Base-by-base conservation (phyloP, 768 basidiomycete genomes). In the Trametes elegans region DNA sequence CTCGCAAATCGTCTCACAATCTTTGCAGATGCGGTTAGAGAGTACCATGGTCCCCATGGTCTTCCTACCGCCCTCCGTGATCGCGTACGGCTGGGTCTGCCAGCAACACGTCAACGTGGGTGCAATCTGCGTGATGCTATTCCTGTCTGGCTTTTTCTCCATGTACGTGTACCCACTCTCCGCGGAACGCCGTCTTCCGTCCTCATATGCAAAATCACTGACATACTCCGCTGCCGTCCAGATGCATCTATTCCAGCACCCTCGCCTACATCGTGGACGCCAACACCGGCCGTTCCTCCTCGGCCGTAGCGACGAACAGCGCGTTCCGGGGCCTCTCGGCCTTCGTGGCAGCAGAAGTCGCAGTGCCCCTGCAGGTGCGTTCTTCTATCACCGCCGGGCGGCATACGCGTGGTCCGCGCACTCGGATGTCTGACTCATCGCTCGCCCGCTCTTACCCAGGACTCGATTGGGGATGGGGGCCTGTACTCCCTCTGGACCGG, bases 201-300 rank as follows among this genome's bases (percentile, higher is more conserved):
- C 49, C 21, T 7, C n/a, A n/a, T n/a, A n/a, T n/a, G n/a, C n/a
- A n/a, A n/a, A n/a, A n/a, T n/a, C n/a, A n/a, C n/a, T n/a, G n/a
- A n/a, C n/a, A n/a, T n/a, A n/a, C n/a, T n/a, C n/a, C n/a, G 29
- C 8, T 13, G 19, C 7, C 16, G 18, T 28, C 29, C 55, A 83
- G 80, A 62, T 76, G 76, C 70, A 81, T 85, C 43, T 87, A 88
- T 65, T 71, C 83, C 14, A 82, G 83, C 45, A 86, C 88, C 0
- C 71, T 95, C 27, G 87, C 93, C 0, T 95, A 93, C 62, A 76
- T 94, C 29, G 90, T 94, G 14, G 93, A 97, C 62, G 83, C 90
- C 5, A 97, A 95, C 66, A 74, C 77, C 6, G 93, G 93, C 8
- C 80, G 88, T 26, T 89, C 89, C 2, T 83, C 87, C 4, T 82